Evolutionary conservation across 108 stramenopile species (phyloP).

Genomic region (Discostella stelligeroides): DNA sequence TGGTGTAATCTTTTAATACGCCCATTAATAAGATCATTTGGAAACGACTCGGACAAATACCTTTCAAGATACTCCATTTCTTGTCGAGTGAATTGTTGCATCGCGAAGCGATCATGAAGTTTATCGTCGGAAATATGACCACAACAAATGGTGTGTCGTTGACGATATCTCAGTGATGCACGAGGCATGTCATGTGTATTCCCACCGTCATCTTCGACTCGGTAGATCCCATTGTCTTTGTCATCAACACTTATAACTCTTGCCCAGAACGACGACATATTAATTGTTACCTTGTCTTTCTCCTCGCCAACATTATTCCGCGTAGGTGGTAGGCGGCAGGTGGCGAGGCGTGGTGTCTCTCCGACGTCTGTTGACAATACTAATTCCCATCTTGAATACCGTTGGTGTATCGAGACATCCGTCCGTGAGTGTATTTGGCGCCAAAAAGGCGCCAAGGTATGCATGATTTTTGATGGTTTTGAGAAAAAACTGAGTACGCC

Average conservation of each 20-base stretch:
- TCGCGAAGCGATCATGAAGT: constrained; percentile 1
- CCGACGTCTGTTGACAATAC: too few species aligned
- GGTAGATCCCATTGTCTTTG: background rate
- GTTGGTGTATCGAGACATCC: too few species aligned
- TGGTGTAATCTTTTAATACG: background rate
- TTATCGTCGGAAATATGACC: constrained; percentile 13
- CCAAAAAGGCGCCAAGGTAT: too few species aligned
- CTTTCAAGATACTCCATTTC: background rate
- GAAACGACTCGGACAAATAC: constrained; percentile 1
- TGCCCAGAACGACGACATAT: constrained; percentile 9
- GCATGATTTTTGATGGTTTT: too few species aligned
- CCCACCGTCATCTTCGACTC: background rate
- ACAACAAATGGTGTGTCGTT: background rate
- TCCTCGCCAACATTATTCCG: background rate
- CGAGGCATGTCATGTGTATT: background rate
- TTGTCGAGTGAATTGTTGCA: too few species aligned
- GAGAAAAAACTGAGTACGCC: too few species aligned
- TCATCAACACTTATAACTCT: too few species aligned
- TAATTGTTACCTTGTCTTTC: background rate
- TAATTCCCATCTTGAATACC: too few species aligned
- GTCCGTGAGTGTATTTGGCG: too few species aligned
- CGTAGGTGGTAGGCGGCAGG: too few species aligned
- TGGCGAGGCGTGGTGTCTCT: too few species aligned
- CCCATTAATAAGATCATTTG: constrained; percentile 5
- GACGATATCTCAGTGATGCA: background rate